Percentiles rank a stretch among this genome's conserved stretches.
These are phyloP conservation scores for Botrytis deweyae DNA, from an alignment of 2,329 filamentous ascomycete genomes.

Conservation along the genomic window DNA sequence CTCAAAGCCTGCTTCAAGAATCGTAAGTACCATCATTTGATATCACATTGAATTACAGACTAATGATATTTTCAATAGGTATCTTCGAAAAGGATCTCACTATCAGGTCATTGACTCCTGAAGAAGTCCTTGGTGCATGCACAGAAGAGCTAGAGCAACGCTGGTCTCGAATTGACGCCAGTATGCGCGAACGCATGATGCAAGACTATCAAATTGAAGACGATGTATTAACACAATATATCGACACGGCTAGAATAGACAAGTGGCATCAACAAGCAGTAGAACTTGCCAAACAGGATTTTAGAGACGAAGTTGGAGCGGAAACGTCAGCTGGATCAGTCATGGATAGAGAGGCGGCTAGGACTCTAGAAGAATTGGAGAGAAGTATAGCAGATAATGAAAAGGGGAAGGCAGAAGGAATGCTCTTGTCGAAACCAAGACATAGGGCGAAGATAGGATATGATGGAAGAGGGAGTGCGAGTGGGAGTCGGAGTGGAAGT, in stretches of 20 bases:
- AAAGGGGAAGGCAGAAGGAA: constrained; percentile 32
- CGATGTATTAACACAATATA: constrained; percentile 58
- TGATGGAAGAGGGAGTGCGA: constrained; percentile 29
- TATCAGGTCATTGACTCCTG: constrained; percentile 51
- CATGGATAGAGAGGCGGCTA: constrained; percentile 28
- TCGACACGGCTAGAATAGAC: constrained; percentile 67
- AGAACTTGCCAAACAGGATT: constrained; percentile 42
- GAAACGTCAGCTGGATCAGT: constrained; percentile 32
- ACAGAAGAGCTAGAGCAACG: constrained; percentile 61
- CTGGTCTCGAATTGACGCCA: constrained; percentile 59
- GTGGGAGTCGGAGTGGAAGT: constrained; percentile 22
- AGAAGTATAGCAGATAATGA: constrained; percentile 34
- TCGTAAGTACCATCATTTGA: constrained; percentile 47
- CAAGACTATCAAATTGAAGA: constrained; percentile 75
- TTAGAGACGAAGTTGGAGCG: constrained; percentile 39
- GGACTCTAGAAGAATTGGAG: constrained; percentile 34
- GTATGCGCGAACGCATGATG: constrained; percentile 64
- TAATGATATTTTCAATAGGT: constrained; percentile 33
- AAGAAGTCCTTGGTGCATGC: constrained; percentile 58
- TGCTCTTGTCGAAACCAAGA: constrained; percentile 32
- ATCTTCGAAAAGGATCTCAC: constrained; percentile 43
- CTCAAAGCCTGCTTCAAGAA: constrained; percentile 62
- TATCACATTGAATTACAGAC: constrained; percentile 35
- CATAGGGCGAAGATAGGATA: constrained; percentile 28
- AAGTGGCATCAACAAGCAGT: constrained; percentile 60